phyloP scores from a whole-genome alignment of 2,329 filamentous ascomycete species.

The Podosphaera fusca region DNA sequence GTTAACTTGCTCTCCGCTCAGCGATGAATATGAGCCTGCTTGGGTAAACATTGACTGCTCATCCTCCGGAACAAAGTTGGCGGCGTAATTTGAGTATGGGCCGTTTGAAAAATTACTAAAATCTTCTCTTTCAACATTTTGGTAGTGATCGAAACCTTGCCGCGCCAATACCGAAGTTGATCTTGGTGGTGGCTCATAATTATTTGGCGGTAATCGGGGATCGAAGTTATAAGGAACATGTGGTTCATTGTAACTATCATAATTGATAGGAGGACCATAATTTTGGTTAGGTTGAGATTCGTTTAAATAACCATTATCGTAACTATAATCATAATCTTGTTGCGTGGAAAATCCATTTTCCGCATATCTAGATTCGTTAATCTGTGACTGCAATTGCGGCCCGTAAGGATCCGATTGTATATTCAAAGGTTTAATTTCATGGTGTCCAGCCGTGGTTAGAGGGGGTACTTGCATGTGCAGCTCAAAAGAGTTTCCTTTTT shows the following conservation, averaged over 20 bases:
- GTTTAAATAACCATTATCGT: conserved; percentile 11
- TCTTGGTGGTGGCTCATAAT: conserved; percentile 10
- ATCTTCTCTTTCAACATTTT: conserved; percentile 6
- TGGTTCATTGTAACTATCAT: conserved; percentile 8
- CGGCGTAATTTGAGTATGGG: conserved; percentile 6
- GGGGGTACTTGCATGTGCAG: conserved; percentile 11
- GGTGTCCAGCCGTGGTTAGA: conserved; percentile 17
- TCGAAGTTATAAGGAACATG: neutral
- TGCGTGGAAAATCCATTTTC: conserved; percentile 35
- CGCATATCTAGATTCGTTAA: conserved; percentile 53
- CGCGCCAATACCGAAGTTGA: conserved; percentile 12
- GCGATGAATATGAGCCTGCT: conserved; percentile 31
- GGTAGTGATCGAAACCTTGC: conserved; percentile 4
- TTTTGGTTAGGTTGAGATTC: conserved; percentile 6
- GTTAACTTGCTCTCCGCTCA: conserved; percentile 23
- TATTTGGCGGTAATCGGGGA: conserved; percentile 4
- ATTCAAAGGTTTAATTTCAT: conserved; percentile 32
- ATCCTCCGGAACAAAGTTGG: conserved; percentile 12
- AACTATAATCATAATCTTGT: conserved; percentile 12
- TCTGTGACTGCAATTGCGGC: conserved; percentile 25
- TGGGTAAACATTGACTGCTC: conserved; percentile 37
- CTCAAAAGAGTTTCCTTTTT: conserved; percentile 12
- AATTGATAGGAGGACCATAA: conserved; percentile 5
- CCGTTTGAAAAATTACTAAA: conserved; percentile 8
- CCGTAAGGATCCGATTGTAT: conserved; percentile 41